Evolutionary conservation across 2,329 filamentous ascomycete species (phyloP).

Genomic region (Didymellaceae sp.): DNA sequence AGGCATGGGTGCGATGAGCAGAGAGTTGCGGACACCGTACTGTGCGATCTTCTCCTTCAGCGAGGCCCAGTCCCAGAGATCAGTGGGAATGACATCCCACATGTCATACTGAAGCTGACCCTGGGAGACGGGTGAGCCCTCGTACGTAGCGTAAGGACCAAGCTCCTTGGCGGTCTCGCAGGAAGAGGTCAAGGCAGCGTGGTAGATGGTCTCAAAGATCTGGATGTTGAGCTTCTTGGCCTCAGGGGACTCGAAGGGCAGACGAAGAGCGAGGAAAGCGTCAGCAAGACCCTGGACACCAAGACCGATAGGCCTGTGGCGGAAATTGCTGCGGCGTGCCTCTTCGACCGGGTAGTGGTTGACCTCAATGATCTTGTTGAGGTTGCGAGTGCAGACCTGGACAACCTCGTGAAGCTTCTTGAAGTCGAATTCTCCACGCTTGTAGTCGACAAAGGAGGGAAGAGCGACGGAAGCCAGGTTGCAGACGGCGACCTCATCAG

Average conservation of each 20-base stretch:
- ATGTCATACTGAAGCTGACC: slow-evolving; percentile 98
- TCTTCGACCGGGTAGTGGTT: slow-evolving; percentile 98
- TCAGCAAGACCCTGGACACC: slow-evolving; percentile 98
- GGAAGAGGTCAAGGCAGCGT: slow-evolving; percentile 89
- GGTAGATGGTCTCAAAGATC: slow-evolving; percentile 99
- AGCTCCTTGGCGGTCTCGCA: slow-evolving; percentile 82
- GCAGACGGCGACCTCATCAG: slow-evolving; percentile 98
- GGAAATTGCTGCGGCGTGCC: slow-evolving; percentile 94
- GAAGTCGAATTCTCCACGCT: slow-evolving; percentile 88
- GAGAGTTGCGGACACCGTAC: slow-evolving; percentile 92
- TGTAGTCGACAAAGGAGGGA: slow-evolving; percentile 88
- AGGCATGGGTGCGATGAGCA: slow-evolving; percentile 96
- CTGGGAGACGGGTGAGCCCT: slow-evolving; percentile 92
- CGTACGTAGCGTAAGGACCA: slow-evolving; percentile 87
- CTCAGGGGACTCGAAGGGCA: slow-evolving; percentile 96
- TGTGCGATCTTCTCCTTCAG: slow-evolving; percentile 91
- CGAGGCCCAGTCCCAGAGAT: slow-evolving; percentile 94
- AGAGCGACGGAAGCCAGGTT: slow-evolving; percentile 95
- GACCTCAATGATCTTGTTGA: slow-evolving; percentile 98
- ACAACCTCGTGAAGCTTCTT: slow-evolving; percentile 94
- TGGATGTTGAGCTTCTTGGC: slow-evolving; percentile 94
- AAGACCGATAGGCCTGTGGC: slow-evolving; percentile 92
- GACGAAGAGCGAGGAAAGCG: slow-evolving; percentile 93
- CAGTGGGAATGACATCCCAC: slow-evolving; percentile 93
- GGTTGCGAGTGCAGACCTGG: slow-evolving; percentile 88